These are phyloP conservation scores for Fusarium brachygibbosum DNA, from an alignment of 2,329 filamentous ascomycete genomes.

Conservation along the genomic window DNA sequence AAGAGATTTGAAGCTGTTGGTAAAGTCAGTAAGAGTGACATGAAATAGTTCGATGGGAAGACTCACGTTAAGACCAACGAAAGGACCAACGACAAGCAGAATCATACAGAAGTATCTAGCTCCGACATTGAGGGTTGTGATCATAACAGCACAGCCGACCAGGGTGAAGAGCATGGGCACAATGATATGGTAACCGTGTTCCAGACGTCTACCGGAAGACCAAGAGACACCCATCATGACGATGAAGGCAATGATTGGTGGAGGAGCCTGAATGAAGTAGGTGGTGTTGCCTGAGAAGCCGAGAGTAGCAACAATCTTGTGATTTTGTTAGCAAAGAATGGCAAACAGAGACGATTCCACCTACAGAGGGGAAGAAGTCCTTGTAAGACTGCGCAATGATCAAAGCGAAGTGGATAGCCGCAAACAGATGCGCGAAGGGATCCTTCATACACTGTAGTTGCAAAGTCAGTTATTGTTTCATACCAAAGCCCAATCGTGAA, in stretches of 20 bases:
- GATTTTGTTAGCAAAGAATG: neutral
- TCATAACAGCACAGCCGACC: slow-evolving; percentile 58
- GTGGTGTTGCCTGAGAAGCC: slow-evolving; percentile 50
- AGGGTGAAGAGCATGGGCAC: slow-evolving; percentile 55
- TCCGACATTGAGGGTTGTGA: slow-evolving; percentile 57
- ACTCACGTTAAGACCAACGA: slow-evolving; percentile 55
- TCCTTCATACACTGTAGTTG: slow-evolving; percentile 46
- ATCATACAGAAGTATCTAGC: slow-evolving; percentile 60
- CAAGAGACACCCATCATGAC: slow-evolving; percentile 56
- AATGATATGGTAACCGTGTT: slow-evolving; percentile 58
- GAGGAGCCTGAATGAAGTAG: slow-evolving; percentile 58
- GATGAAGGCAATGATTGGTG: slow-evolving; percentile 58
- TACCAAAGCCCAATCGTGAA: accelerated
- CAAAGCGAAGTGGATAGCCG: slow-evolving; percentile 57
- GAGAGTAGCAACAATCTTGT: slow-evolving; percentile 50
- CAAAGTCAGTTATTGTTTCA: neutral
- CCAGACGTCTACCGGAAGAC: slow-evolving; percentile 56
- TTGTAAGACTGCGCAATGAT: slow-evolving; percentile 60
- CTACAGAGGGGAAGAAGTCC: slow-evolving; percentile 59
- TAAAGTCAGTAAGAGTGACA: accelerated
- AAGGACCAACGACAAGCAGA: slow-evolving; percentile 56
- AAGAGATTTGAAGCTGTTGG: slow-evolving; percentile 52
- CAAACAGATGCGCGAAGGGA: slow-evolving; percentile 57
- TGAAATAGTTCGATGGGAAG: accelerated
- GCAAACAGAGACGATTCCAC: accelerated